Percentiles rank a stretch among this genome's conserved stretches.
Evolutionary conservation across 306 rosid species (phyloP).

Genomic region (Biancaea sappan): DNA sequence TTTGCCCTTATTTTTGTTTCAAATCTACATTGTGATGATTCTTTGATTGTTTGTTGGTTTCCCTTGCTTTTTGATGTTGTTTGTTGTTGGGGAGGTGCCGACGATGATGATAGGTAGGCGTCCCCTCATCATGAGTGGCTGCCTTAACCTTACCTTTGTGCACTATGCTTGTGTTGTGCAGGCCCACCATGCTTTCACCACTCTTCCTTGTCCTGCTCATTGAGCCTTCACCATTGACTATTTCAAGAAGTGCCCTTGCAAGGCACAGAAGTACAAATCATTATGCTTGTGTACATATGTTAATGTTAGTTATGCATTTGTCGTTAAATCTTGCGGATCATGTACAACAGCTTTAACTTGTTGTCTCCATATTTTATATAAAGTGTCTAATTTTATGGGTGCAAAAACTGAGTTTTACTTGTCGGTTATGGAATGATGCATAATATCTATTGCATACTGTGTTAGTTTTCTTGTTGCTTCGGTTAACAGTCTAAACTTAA

Average conservation of each 20-base stretch:
- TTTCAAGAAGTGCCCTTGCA: constrained; percentile 34
- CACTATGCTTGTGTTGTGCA: constrained; percentile 86
- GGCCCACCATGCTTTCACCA: constrained; percentile 55
- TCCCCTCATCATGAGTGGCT: constrained; percentile 94
- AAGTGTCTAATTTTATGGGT: constrained; percentile 26
- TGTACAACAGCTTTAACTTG: constrained; percentile 18
- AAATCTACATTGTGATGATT: no score
- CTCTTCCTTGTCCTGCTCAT: constrained; percentile 60
- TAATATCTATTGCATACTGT: no score
- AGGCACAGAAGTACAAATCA: constrained; percentile 40
- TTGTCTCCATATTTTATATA: constrained; percentile 7
- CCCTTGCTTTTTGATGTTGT: no score
- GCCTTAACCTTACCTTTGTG: constrained; percentile 76
- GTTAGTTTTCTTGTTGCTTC: no score
- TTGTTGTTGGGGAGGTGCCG: no score
- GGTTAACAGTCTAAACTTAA: no score
- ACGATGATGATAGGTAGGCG: no score
- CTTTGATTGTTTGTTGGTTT: no score
- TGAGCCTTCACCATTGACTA: constrained; percentile 38
- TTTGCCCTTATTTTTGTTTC: no score
- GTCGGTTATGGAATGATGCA: no score
- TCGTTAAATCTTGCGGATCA: constrained; percentile 29
- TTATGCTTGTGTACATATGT: constrained; percentile 41
- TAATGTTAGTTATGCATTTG: neutral
- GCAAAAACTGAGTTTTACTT: constrained; percentile 22